A percentile compares a stretch with the other conserved stretches of the same genome.
Conservation (phyloP, 2,329 filamentous ascomycete genomes). For the Neocatenulostroma microsporum region DNA sequence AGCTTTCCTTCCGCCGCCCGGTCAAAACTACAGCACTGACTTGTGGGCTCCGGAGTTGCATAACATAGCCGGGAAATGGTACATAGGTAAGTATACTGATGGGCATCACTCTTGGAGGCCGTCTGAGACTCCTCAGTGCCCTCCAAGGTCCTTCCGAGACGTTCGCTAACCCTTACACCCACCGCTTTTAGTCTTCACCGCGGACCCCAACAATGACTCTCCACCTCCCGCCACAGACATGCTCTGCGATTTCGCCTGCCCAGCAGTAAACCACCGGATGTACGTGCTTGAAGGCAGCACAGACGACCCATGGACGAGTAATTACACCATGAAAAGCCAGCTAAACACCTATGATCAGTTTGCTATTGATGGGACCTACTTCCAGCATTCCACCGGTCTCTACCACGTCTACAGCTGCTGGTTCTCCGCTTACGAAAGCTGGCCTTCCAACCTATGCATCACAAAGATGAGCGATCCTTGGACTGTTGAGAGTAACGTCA, state of each 20-base stretch:
- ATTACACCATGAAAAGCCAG: slow-evolving; percentile 39
- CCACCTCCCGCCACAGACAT: slow-evolving; percentile 43
- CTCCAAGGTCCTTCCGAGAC: too few relatives aligned
- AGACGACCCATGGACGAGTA: slow-evolving; percentile 39
- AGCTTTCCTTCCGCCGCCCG: slow-evolving; percentile 36
- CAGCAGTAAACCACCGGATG: slow-evolving; percentile 47
- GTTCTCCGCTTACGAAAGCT: slow-evolving; percentile 39
- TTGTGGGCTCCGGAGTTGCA: slow-evolving; percentile 42
- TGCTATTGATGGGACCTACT: slow-evolving; percentile 48
- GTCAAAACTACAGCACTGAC: slow-evolving; percentile 40
- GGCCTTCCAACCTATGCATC: slow-evolving; percentile 48
- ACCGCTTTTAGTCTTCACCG: slow-evolving; percentile 51
- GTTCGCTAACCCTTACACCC: too few relatives aligned
- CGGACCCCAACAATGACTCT: slow-evolving; percentile 39
- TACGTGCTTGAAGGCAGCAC: slow-evolving; percentile 40
- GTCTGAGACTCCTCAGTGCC: too few relatives aligned
- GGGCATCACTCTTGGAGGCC: too few relatives aligned
- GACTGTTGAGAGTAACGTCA: slow-evolving; percentile 40
- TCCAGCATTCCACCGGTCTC: slow-evolving; percentile 35
- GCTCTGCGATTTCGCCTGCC: slow-evolving; percentile 42
- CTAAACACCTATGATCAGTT: slow-evolving; percentile 47
- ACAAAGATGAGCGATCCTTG: slow-evolving; percentile 43
- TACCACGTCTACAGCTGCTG: slow-evolving; percentile 39
- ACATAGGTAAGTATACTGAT: too few relatives aligned
- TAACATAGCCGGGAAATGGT: slow-evolving; percentile 41